These are phyloP conservation scores for Vitis riparia DNA, from an alignment of 164 flowering plant genomes.

Conservation along the genomic window DNA sequence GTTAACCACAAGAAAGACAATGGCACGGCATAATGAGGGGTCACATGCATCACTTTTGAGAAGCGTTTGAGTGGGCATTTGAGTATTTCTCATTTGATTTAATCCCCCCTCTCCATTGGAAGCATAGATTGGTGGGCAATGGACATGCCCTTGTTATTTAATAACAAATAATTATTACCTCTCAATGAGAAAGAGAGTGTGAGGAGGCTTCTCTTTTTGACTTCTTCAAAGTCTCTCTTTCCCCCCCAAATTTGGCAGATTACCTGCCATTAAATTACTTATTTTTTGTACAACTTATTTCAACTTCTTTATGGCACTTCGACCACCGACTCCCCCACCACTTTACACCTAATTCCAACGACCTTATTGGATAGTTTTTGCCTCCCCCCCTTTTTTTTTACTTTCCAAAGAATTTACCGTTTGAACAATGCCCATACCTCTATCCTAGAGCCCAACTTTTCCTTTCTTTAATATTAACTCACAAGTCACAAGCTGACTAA, in stretches of 20 bases:
- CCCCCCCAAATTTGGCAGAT: constrained; percentile 12
- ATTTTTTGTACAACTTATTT: neutral
- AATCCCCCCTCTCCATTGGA: constrained; percentile 2
- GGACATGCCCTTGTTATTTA: constrained; percentile 7
- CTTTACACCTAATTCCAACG: constrained; percentile 31
- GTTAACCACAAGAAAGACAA: constrained; percentile 39
- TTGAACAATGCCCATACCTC: constrained; percentile 7
- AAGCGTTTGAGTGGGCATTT: constrained; percentile 33
- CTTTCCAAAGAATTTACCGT: neutral
- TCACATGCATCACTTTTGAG: constrained; percentile 33
- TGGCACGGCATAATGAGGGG: constrained; percentile 30
- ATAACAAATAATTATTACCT: constrained; percentile 8
- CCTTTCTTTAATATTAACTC: neutral
- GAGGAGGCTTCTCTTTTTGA: constrained; percentile 18
- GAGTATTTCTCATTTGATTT: constrained; percentile 13
- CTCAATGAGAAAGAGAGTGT: constrained; percentile 15
- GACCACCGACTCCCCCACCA: constrained; percentile 16
- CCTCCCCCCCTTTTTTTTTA: neutral
- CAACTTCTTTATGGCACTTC: constrained; percentile 9
- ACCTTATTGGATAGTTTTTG: constrained; percentile 8
- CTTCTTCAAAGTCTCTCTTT: constrained; percentile 14
- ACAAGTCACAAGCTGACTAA: neutral
- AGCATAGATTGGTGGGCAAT: constrained; percentile 1
- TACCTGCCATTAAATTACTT: neutral
- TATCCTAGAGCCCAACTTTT: neutral